Conservation (phyloP, 2,329 filamentous ascomycete species). For the Aspergillus fischeri region DNA sequence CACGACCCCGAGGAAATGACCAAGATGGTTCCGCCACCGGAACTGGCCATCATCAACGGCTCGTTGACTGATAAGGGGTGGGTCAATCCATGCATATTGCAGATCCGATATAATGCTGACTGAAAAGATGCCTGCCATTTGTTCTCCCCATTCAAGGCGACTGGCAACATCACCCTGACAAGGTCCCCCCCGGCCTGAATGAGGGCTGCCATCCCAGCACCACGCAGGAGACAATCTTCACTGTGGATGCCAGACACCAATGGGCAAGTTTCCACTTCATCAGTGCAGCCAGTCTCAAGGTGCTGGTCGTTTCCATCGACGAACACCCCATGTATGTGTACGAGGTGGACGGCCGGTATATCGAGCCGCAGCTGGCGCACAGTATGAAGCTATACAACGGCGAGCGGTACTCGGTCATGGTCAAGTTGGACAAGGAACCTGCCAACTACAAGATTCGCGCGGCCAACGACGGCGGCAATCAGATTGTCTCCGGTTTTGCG, state of each 20-base stretch:
- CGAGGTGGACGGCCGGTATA: conserved; percentile 41
- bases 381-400: conserved; percentile 32
- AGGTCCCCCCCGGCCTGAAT: conserved; percentile 23
- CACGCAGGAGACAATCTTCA: conserved; percentile 43
- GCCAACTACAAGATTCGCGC: conserved; percentile 46
- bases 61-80: conserved; percentile 18
- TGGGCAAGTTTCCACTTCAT: conserved; percentile 57
- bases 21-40: conserved; percentile 3
- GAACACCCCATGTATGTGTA: conserved; percentile 44
- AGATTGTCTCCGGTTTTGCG: conserved; percentile 52
- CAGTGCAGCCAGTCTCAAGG: conserved; percentile 47
- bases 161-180: conserved; percentile 11
- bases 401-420: conserved; percentile 38
- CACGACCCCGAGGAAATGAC: conserved; percentile 13
- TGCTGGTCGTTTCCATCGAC: conserved; percentile 46
- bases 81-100: neutral
- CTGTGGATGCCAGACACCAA: conserved; percentile 32
- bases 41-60: conserved; percentile 6
- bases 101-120: neutral
- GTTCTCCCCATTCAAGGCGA: conserved; percentile 5
- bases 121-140: conserved; percentile 11
- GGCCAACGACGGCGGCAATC: conserved; percentile 46
- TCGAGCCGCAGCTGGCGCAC: conserved; percentile 38
- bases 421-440: conserved; percentile 38
- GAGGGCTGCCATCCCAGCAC: conserved; percentile 46